Evolutionary conservation across 2,329 filamentous ascomycete species (phyloP), one percentile per base, ranked within the genome.

Genomic region (Teratosphaeria pseudoeucalypti): DNA sequence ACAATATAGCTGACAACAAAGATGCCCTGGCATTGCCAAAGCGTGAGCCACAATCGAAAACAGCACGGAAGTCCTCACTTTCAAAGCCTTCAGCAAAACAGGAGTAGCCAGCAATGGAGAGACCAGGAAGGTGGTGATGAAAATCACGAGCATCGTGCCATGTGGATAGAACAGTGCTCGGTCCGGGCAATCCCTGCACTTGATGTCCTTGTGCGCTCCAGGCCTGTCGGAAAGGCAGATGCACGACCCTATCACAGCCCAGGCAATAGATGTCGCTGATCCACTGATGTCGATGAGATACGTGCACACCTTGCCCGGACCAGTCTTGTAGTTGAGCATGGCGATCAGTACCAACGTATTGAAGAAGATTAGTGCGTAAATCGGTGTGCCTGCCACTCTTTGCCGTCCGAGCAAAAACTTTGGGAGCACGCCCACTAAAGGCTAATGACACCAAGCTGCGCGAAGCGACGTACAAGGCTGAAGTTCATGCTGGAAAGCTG

Each of bases 1-100:
- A 83, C 86, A 65, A 87, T 70, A 65, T 88, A 89, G 12, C 81
- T 78, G 2, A 82, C 79, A 62, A 88, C 87, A 66, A 89, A 89
- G 53, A 79, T 74, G 57, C 6, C 37, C 37, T 43, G 16, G 12
- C 12, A 43, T 6, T 43, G 37, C 16, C 11, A 43, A 10, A 14
- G 12, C 11, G 6, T 6, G 16, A 43, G 37, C 37, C 16, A n/a
- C 12, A 14, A 43, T 5, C 6, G 12, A n/a, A 43, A 6, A n/a
- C 12, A 6, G 37, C 37, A 6, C 37, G 16, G 1, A 5, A 5
- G 4, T n/a, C 16, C 37, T 43, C 16, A 64, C 61, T 52, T 19
- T 62, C 55, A 23, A 64, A 64, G 4, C 57, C 59, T 6, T 57
- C 58, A 19, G 61, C 58, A 37, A 64, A 64, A 32, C 77, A 77